Evolutionary conservation across 768 basidiomycete species (phyloP).

Genomic region (Auriculariales sp.): DNA sequence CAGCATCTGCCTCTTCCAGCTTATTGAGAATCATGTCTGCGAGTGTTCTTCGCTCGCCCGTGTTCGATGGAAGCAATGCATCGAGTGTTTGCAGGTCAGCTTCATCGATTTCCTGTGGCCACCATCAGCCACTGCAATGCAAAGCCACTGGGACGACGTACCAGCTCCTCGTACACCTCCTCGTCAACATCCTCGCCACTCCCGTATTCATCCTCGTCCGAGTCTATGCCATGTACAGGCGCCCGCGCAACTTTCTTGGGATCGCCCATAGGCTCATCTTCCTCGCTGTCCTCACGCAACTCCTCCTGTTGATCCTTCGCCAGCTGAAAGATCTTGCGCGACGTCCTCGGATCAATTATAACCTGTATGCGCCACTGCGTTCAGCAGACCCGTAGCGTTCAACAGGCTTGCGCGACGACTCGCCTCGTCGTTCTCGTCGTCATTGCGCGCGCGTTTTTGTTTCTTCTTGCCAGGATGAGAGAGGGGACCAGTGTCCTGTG

Average conservation of each 20-base stretch:
- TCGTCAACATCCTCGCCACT: slow-evolving; percentile 27
- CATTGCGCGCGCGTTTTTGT: slow-evolving; percentile 22
- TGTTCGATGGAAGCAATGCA: slow-evolving; percentile 58
- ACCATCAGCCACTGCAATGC: not conserved
- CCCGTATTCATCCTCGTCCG: slow-evolving; percentile 23
- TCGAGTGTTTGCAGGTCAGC: slow-evolving; percentile 80
- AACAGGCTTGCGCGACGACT: slow-evolving; percentile 11
- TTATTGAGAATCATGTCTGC: slow-evolving; percentile 97
- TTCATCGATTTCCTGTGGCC: slow-evolving; percentile 69
- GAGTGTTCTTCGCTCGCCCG: slow-evolving; percentile 66
- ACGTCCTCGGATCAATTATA: slow-evolving; percentile 68
- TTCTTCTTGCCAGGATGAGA: slow-evolving; percentile 63
- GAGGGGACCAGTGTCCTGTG: slow-evolving; percentile 61
- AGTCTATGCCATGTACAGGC: slow-evolving; percentile 10
- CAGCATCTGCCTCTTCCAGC: slow-evolving; percentile 51
- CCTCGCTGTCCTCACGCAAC: slow-evolving; percentile 39
- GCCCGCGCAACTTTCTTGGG: not conserved
- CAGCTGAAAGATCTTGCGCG: slow-evolving; percentile 78
- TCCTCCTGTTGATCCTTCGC: slow-evolving; percentile 91
- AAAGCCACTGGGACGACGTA: slow-evolving; percentile 10
- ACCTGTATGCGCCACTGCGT: slow-evolving; percentile 32
- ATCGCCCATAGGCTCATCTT: slow-evolving; percentile 31
- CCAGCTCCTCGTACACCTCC: slow-evolving; percentile 28
- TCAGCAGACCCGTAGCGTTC: not conserved
- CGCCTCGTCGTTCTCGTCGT: slow-evolving; percentile 51